phyloP scores from a whole-genome alignment of 1,284 basidiomycete genomes.

The Xerocomus cyaneibrunnescens region DNA sequence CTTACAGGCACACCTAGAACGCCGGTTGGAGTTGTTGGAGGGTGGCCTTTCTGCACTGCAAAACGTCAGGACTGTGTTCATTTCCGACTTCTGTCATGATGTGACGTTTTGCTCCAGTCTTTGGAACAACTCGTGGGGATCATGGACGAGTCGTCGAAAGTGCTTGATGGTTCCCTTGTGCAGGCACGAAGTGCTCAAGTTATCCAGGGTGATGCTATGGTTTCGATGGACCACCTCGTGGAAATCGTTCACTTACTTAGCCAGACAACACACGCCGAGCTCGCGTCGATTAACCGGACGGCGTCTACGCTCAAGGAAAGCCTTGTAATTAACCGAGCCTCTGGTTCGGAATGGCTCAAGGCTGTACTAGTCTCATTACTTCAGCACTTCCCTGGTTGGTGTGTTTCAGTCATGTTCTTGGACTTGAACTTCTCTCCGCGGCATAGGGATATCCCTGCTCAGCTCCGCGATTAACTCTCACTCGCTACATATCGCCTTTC shows the following conservation, averaged over 20 bases:
- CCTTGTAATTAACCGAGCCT: slow-evolving; percentile 11
- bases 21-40: slow-evolving; percentile 28
- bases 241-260: slow-evolving; percentile 39
- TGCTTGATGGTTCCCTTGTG: slow-evolving; percentile 30
- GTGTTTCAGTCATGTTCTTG: slow-evolving; percentile 4
- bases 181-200: slow-evolving; percentile 33
- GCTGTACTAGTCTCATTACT: slow-evolving; percentile 13
- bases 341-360: slow-evolving; percentile 23
- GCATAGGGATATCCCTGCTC: slow-evolving; percentile 14
- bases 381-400: slow-evolving; percentile 26
- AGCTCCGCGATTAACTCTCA: slow-evolving; percentile 11
- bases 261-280: slow-evolving; percentile 39
- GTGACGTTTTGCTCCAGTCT: slow-evolving; percentile 20
- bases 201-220: slow-evolving; percentile 37
- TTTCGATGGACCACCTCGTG: slow-evolving; percentile 38
- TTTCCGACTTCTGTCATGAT: background rate
- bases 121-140: slow-evolving; percentile 25
- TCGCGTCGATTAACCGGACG: slow-evolving; percentile 49
- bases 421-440: slow-evolving; percentile 1
- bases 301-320: slow-evolving; percentile 37
- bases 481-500: slow-evolving; percentile 16
- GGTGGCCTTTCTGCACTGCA: slow-evolving; percentile 30
- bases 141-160: slow-evolving; percentile 22
- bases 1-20: slow-evolving; percentile 29
- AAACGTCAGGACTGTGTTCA: slow-evolving; percentile 22